Evolutionary conservation across 2,329 filamentous ascomycete species (phyloP).

Genomic region (Penicillium corylophilum): DNA sequence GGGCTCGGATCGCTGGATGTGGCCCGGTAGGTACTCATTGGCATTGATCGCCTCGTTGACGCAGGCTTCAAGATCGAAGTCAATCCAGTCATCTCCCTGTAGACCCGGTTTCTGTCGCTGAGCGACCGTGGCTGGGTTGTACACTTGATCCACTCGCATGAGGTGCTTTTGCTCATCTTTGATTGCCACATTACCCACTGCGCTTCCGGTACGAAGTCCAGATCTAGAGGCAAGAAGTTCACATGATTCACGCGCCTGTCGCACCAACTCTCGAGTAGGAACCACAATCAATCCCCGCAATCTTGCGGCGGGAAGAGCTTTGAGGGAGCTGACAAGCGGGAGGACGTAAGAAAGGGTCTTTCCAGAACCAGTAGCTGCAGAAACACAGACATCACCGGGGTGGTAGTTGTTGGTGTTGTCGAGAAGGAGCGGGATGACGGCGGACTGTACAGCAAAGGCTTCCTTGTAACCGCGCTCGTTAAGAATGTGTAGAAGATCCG

Average conservation of each 20-base stretch:
- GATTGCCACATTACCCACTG: constrained; percentile 77
- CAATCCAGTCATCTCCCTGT: constrained; percentile 47
- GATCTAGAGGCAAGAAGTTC: constrained; percentile 72
- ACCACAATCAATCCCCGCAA: constrained; percentile 81
- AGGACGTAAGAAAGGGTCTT: constrained; percentile 92
- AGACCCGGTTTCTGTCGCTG: constrained; percentile 45
- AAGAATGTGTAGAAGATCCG: constrained; percentile 62
- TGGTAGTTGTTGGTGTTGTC: constrained; percentile 61
- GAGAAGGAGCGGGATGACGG: constrained; percentile 76
- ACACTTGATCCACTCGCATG: constrained; percentile 64
- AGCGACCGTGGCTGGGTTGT: constrained; percentile 63
- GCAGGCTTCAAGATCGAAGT: constrained; percentile 48
- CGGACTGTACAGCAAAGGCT: constrained; percentile 77
- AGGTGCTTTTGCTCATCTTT: constrained; percentile 62
- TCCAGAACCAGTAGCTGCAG: constrained; percentile 90
- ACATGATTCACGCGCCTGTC: constrained; percentile 76
- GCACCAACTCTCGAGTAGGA: constrained; percentile 85
- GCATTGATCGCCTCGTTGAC: constrained; percentile 43
- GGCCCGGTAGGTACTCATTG: constrained; percentile 52
- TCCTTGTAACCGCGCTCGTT: constrained; percentile 66
- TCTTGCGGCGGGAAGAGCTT: constrained; percentile 61
- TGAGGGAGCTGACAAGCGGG: constrained; percentile 76
- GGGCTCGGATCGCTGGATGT: constrained; percentile 65
- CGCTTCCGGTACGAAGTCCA: constrained; percentile 74
- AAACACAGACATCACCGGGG: constrained; percentile 79